phyloP scores from a whole-genome alignment of 306 rosid species.

The Corylus americana region DNA sequence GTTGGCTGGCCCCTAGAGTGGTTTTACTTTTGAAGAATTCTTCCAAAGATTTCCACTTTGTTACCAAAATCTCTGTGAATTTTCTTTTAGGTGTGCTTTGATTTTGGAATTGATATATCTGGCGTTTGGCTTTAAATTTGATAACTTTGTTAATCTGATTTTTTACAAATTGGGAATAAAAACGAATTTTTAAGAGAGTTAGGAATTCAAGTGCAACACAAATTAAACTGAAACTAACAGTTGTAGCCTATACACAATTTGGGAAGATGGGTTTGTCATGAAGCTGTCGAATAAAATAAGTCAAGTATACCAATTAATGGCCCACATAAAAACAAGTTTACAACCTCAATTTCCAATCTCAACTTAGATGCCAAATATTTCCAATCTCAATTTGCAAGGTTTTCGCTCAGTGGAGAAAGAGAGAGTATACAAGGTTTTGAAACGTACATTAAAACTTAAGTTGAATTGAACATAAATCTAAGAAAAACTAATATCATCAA shows the following conservation, averaged over 20 bases:
- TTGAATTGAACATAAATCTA: neutral
- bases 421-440: neutral
- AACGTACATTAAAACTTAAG: neutral
- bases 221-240: neutral
- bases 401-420: neutral
- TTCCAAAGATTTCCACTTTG: too few relatives aligned
- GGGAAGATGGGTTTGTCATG: neutral
- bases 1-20: too few relatives aligned
- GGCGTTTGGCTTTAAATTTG: too few relatives aligned
- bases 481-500: neutral
- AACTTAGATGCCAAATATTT: constrained; percentile 3
- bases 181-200: neutral
- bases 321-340: neutral
- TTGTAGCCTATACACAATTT: neutral
- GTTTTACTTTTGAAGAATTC: too few relatives aligned
- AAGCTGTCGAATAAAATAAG: neutral
- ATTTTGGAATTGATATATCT: too few relatives aligned
- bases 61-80: too few relatives aligned
- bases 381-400: neutral
- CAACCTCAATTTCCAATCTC: neutral
- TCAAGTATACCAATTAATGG: neutral
- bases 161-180: too few relatives aligned
- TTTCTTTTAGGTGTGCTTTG: too few relatives aligned
- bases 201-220: neutral
- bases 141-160: too few relatives aligned